Conservation (phyloP, 257 asterid species). For the Scutellaria minor region DNA sequence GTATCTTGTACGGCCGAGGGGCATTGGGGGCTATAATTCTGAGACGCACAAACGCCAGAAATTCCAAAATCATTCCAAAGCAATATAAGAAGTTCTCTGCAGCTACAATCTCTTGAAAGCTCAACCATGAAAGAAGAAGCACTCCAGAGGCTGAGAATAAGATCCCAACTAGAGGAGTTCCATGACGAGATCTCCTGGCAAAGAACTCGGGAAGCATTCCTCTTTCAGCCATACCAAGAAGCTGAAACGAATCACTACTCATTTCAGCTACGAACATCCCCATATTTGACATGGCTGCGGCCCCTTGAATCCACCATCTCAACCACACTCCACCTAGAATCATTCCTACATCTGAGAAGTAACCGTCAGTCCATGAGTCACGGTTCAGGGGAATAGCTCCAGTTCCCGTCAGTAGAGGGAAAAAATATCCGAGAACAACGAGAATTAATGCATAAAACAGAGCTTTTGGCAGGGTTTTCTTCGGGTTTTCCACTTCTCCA, state of each 20-base stretch:
- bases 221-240: slow-evolving; percentile 70
- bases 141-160: slow-evolving; percentile 66
- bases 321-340: slow-evolving; percentile 61
- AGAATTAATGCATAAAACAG: slow-evolving; percentile 57
- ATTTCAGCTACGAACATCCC: slow-evolving; percentile 70
- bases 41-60: slow-evolving; percentile 53
- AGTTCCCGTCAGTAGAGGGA: slow-evolving; percentile 54
- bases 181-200: slow-evolving; percentile 58
- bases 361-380: slow-evolving; percentile 56
- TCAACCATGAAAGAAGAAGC: slow-evolving; percentile 59
- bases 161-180: slow-evolving; percentile 62
- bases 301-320: slow-evolving; percentile 62
- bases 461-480: slow-evolving; percentile 61
- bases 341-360: slow-evolving; percentile 55
- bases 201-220: slow-evolving; percentile 67
- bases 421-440: slow-evolving; percentile 58
- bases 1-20: slow-evolving; percentile 63
- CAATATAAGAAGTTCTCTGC: slow-evolving; percentile 68
- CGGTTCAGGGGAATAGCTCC: slow-evolving; percentile 60
- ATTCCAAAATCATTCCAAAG: slow-evolving; percentile 65
- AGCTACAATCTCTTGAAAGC: slow-evolving; percentile 69
- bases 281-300: slow-evolving; percentile 68
- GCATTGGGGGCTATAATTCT: slow-evolving; percentile 46
- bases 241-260: slow-evolving; percentile 73
- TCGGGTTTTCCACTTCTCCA: slow-evolving; percentile 65